Percentiles rank a stretch among this genome's conserved stretches.
phyloP scores from a whole-genome alignment of 257 asterid species.

The Solanum chmielewskii region DNA sequence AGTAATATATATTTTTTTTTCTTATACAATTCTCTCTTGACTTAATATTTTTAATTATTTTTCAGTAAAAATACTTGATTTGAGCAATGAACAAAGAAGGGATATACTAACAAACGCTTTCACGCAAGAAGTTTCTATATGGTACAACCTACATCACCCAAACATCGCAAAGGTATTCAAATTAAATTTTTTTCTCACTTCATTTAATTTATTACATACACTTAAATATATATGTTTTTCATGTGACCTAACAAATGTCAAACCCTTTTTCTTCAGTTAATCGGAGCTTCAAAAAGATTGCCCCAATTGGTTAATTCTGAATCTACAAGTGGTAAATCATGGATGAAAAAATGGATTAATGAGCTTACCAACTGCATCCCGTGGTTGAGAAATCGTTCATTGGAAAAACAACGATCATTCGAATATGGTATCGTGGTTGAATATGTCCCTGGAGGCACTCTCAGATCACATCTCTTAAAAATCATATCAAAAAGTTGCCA shows the following conservation, averaged over 20 bases:
- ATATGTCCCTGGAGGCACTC: slow-evolving; percentile 6
- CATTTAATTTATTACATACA: too few relatives aligned
- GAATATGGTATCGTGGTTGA: slow-evolving; percentile 14
- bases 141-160: neutral
- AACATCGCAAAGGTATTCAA: neutral
- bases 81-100: neutral
- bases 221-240: too few relatives aligned
- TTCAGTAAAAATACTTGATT: neutral
- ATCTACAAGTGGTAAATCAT: neutral
- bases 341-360: neutral
- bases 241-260: neutral
- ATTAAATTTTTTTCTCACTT: neutral
- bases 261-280: neutral
- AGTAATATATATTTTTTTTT: too few relatives aligned
- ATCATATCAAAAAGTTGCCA: neutral
- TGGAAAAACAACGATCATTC: neutral
- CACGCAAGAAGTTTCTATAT: slow-evolving; percentile 1
- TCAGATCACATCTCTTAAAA: slow-evolving; percentile 1
- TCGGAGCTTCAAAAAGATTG: slow-evolving; percentile 1
- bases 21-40: neutral
- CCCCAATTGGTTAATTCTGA: neutral
- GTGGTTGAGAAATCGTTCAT: neutral
- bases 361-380: neutral
- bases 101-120: neutral
- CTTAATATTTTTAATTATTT: neutral